A percentile compares a stretch with the other conserved stretches of the same genome.
These are phyloP conservation scores for Pseudogymnoascus sp. DNA, from an alignment of 2,329 filamentous ascomycete genomes.

Conservation along the genomic window DNA sequence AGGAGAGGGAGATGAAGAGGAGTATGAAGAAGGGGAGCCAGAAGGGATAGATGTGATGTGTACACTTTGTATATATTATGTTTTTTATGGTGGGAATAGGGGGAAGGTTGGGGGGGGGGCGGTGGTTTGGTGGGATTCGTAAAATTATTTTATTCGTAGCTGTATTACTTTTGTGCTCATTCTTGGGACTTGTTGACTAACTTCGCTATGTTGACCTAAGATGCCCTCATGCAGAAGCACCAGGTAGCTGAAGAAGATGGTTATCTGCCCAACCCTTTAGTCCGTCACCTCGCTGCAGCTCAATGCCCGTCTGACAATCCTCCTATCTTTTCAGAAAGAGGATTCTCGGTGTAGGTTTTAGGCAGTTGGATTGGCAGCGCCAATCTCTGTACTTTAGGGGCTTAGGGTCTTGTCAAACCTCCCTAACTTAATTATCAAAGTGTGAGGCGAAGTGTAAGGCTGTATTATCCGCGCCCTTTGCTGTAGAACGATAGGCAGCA, in stretches of 20 bases:
- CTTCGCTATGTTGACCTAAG: background rate
- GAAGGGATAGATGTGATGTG: conserved; percentile 18
- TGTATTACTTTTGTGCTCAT: background rate
- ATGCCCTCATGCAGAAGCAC: background rate
- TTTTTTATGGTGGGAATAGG: background rate
- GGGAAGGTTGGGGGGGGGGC: background rate
- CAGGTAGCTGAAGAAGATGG: too few relatives aligned
- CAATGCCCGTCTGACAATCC: too few relatives aligned
- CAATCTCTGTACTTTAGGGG: too few relatives aligned
- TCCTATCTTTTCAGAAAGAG: too few relatives aligned
- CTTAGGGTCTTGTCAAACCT: too few relatives aligned
- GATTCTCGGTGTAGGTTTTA: too few relatives aligned
- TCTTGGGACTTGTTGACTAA: background rate
- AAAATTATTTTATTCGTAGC: background rate
- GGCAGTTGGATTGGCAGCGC: too few relatives aligned
- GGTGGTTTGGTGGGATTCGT: background rate
- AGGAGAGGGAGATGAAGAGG: conserved; percentile 60
- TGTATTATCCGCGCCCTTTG: background rate
- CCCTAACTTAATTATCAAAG: too few relatives aligned
- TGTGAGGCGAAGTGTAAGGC: too few relatives aligned
- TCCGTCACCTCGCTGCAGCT: too few relatives aligned
- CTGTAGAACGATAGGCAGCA: background rate
- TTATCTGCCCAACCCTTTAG: too few relatives aligned
- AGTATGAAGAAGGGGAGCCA: conserved; percentile 54
- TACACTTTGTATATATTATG: background rate